These are phyloP conservation scores for Daldinia sp. DNA, from an alignment of 2,329 filamentous ascomycete species.

Conservation along the genomic window DNA sequence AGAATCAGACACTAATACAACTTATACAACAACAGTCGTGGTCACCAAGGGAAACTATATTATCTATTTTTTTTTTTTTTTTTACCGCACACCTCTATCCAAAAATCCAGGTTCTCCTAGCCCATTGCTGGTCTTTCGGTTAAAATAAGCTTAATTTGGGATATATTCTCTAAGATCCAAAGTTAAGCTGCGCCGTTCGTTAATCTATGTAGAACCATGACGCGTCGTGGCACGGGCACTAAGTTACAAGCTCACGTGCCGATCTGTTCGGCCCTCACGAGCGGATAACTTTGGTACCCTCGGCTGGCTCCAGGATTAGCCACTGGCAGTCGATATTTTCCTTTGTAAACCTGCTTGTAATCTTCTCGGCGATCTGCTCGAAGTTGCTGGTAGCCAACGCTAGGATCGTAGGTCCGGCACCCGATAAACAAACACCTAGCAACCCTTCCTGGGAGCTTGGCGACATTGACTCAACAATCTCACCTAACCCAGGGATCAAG, in stretches of 20 bases:
- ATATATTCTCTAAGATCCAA: conserved; percentile 3
- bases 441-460: conserved; percentile 88
- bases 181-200: conserved; percentile 1
- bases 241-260: conserved; percentile 3
- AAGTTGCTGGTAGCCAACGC: conserved; percentile 93
- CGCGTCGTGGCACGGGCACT: conserved; percentile 19
- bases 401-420: conserved; percentile 93
- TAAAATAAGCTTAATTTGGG: conserved; percentile 28
- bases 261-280: conserved; percentile 15
- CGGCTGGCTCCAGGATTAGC: conserved; percentile 88
- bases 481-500: conserved; percentile 89
- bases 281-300: conserved; percentile 65
- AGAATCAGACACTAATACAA: neutral
- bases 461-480: conserved; percentile 92
- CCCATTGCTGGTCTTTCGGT: conserved; percentile 4
- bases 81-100: conserved; percentile 19
- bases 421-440: conserved; percentile 92
- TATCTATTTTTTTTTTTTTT: no score
- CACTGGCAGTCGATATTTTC: conserved; percentile 84
- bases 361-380: conserved; percentile 82
- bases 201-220: conserved; percentile 7
- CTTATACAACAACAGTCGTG: conserved; percentile 2
- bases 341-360: conserved; percentile 78
- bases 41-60: neutral
- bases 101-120: conserved; percentile 1